Base-by-base conservation (phyloP, 2,329 filamentous ascomycete genomes). In the Emmonsiellopsis sp. region DNA sequence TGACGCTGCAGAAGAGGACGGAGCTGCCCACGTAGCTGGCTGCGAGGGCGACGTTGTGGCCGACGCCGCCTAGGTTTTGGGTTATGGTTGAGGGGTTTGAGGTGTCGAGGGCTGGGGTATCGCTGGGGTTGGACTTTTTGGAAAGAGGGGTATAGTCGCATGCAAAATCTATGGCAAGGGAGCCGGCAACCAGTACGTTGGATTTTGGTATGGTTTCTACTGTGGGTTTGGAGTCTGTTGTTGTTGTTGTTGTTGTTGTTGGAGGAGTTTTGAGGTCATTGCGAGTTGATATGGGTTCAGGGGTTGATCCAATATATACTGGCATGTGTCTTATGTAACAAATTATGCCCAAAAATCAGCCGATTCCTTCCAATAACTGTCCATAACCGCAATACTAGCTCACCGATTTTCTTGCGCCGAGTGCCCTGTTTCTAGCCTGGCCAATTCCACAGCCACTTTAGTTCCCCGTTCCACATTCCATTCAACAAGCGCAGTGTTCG, bases 21-120 rank as follows among this genome's bases (percentile, higher is more conserved):
- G 73, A 71, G 39, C 77, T 81, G 42, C 81, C 82, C 55, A 86
- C 79, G 34, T 84, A 79, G 60, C 90, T 87, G 1, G 88, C 85
- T 44, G 92, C 91, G 47, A 89, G 79, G 13, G 93, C 89, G 44
- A 97, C 88, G 63, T 97, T 97, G 63, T 90, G 85, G 6, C 88
- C 93, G 6, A 97, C 93, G 6, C 93, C 93, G 10, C 93, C 93
- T 6, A 96, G 80, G 1, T 86, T 88, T 64, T 95, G 89, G 37
- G 74, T 82, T 58, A 96, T 94, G 11, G 76, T 74, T 6, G 90
- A 83, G 48, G 88, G 88, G 63, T 97, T 97, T 0, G 92, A 97
- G 0, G 90, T 95, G 55, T 91, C 81, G 39, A 84, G 74, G 51
- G 65, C 60, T 56, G 66, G 74, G 55, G 61, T 60, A 9, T 65